These are phyloP conservation scores for Auxenochlorella pyrenoidosa DNA, from an alignment of 139 green algal genomes.

Conservation along the genomic window DNA sequence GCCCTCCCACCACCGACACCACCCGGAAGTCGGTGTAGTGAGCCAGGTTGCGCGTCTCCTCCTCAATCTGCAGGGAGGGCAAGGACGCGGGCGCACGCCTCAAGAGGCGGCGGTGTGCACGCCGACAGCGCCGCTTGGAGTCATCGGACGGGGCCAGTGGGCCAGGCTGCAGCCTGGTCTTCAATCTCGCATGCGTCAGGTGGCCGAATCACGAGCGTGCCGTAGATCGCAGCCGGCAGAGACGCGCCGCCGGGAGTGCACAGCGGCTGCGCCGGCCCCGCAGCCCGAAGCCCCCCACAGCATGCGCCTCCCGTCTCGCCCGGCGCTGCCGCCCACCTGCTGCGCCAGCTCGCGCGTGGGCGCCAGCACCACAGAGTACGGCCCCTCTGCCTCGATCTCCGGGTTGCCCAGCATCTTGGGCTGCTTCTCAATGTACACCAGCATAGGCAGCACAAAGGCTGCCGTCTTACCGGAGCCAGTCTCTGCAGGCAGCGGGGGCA, in stretches of 20 bases:
- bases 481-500: conserved; percentile 53
- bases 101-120: no score
- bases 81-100: no score
- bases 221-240: no score
- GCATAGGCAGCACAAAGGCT: conserved; percentile 98
- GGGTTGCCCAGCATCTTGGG: conserved; percentile 88
- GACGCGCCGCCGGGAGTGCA: no score
- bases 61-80: conserved; percentile 78
- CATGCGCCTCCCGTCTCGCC: no score
- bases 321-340: conserved; percentile 66
- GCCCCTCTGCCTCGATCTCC: conserved; percentile 82
- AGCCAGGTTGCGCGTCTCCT: conserved; percentile 87
- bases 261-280: no score
- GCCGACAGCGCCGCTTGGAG: no score
- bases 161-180: no score
- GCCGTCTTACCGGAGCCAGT: conserved; percentile 97
- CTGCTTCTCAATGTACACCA: conserved; percentile 93
- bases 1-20: conserved; percentile 92
- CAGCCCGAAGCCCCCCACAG: no score
- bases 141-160: no score
- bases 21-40: conserved; percentile 79
- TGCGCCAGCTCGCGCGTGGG: conserved; percentile 95
- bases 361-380: conserved; percentile 96
- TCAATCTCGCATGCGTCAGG: no score
- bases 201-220: no score